These are phyloP conservation scores for Pythium phragmiticola DNA, from an alignment of 352 stramenopile species.

Conservation along the genomic window DNA sequence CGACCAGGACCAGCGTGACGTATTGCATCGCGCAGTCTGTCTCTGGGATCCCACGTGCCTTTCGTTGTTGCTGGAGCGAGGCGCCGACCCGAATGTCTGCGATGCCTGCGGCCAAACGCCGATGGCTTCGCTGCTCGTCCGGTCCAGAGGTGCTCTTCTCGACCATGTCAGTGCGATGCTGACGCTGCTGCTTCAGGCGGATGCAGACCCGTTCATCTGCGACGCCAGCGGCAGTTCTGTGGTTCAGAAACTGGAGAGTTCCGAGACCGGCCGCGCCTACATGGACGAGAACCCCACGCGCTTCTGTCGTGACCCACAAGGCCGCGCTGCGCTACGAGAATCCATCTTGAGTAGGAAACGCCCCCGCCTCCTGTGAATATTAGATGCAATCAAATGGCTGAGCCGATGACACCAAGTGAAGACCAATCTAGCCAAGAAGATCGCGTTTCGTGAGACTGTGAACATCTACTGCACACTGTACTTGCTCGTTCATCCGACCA, in stretches of 20 bases:
- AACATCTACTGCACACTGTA: no score
- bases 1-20: no score
- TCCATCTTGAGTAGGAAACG: no score
- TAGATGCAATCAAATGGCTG: no score
- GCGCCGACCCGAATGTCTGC: slow-evolving; percentile 13
- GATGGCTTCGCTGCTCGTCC: slow-evolving; percentile 4
- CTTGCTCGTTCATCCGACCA: no score
- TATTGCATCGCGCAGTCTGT: no score
- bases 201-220: slow-evolving; percentile 2
- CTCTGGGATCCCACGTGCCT: neutral
- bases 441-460: no score
- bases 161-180: neutral
- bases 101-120: slow-evolving; percentile 9
- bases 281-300: neutral
- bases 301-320: neutral
- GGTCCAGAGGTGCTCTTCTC: neutral
- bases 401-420: no score
- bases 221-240: neutral
- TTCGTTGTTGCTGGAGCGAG: slow-evolving; percentile 9
- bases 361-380: no score
- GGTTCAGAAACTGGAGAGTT: neutral
- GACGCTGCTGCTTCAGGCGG: neutral
- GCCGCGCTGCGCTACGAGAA: no score
- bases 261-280: neutral
- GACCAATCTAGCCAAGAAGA: no score